Evolutionary conservation across 768 basidiomycete species (phyloP).

Genomic region (Hericium rajendrae): DNA sequence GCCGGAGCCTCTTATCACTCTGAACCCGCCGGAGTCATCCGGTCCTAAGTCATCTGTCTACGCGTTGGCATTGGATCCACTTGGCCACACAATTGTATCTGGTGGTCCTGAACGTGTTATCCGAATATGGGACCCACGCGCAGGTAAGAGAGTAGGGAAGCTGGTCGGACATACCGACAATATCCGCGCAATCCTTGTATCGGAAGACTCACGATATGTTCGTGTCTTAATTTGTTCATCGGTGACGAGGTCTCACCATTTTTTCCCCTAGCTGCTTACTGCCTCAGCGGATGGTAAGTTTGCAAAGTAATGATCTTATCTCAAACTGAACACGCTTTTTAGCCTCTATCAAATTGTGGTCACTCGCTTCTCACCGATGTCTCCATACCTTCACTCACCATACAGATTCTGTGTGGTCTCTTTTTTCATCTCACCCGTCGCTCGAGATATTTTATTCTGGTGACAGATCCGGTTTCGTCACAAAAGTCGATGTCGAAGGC

Average conservation of each 20-base stretch:
- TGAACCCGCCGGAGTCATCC: conserved; percentile 57
- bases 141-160: conserved; percentile 71
- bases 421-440: conserved; percentile 80
- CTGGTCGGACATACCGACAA: conserved; percentile 97
- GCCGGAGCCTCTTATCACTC: conserved; percentile 54
- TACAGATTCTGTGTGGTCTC: conserved; percentile 89
- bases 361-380: conserved; percentile 77
- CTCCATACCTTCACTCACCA: conserved; percentile 96
- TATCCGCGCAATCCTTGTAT: conserved; percentile 80
- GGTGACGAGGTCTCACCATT: conserved; percentile 3
- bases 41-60: conserved; percentile 68
- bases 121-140: conserved; percentile 87
- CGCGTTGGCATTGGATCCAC: conserved; percentile 70
- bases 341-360: conserved; percentile 92
- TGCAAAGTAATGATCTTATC: background rate
- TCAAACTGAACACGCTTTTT: conserved; percentile 12
- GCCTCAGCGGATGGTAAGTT: conserved; percentile 67
- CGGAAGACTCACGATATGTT: conserved; percentile 87
- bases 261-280: conserved; percentile 51
- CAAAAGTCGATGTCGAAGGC: conserved; percentile 83
- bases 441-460: conserved; percentile 91
- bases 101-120: conserved; percentile 90
- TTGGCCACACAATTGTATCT: conserved; percentile 73
- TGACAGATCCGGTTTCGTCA: conserved; percentile 82
- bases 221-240: conserved; percentile 22